phyloP scores from a whole-genome alignment of 2,329 filamentous ascomycete genomes.

The Cercospora sp. region DNA sequence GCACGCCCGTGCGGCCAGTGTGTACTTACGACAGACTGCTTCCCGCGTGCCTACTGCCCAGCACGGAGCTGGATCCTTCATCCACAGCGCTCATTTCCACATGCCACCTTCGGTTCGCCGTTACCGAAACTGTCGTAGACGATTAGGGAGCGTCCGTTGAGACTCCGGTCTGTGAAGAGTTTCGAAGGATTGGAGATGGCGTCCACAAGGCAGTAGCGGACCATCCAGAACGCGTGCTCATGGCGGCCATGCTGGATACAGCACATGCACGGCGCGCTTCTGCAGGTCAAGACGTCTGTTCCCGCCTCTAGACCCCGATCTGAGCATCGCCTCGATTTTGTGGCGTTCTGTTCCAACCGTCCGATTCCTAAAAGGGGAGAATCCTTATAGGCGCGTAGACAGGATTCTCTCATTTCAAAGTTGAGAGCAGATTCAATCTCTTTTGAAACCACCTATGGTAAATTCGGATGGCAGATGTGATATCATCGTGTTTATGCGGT shows the following conservation, averaged over 20 bases:
- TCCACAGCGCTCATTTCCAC: conserved; percentile 11
- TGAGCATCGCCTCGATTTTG: conserved; percentile 4
- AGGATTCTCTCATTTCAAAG: neutral
- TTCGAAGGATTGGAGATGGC: conserved; percentile 1
- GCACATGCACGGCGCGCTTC: neutral
- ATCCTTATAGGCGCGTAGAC: conserved; percentile 1
- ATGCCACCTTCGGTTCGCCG: conserved; percentile 1
- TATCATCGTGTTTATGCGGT: neutral
- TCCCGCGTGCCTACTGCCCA: neutral
- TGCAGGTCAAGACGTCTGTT: neutral
- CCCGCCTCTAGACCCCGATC: conserved; percentile 6
- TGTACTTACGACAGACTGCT: neutral
- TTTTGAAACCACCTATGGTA: neutral
- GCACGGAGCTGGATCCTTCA: neutral
- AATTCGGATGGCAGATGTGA: neutral
- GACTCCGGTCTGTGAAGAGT: neutral
- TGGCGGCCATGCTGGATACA: neutral
- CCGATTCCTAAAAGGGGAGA: neutral
- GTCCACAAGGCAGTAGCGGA: conserved; percentile 1
- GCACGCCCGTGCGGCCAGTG: neutral
- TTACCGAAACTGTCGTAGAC: neutral
- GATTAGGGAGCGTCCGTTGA: neutral
- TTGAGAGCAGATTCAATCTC: neutral
- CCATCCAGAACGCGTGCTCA: neutral
- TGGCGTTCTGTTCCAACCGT: conserved; percentile 7